Conservation (phyloP, 2,329 filamentous ascomycete genomes). For the Neonectria faginata region DNA sequence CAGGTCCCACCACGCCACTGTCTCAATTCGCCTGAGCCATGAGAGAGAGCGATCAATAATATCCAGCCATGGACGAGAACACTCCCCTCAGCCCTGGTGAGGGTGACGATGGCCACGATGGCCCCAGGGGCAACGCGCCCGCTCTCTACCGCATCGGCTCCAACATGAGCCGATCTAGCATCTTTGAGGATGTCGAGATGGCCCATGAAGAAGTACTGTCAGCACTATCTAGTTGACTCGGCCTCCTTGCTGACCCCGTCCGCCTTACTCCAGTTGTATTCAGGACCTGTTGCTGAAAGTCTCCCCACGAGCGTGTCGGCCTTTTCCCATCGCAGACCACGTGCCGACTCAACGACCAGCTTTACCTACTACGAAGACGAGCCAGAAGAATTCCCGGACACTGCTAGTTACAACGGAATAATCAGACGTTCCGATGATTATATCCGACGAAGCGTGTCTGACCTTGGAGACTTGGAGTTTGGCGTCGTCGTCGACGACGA, state of each 20-base stretch:
- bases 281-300: constrained; percentile 93
- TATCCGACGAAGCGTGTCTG: constrained; percentile 49
- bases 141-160: constrained; percentile 73
- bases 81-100: constrained; percentile 36
- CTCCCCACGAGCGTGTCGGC: constrained; percentile 94
- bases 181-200: constrained; percentile 98
- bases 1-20: constrained; percentile 11
- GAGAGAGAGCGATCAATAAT: constrained; percentile 29
- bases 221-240: constrained; percentile 7
- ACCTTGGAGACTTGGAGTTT: constrained; percentile 56
- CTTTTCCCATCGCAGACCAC: constrained; percentile 84
- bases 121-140: constrained; percentile 38
- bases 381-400: constrained; percentile 51
- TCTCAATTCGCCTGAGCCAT: constrained; percentile 30
- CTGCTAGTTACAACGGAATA: constrained; percentile 49
- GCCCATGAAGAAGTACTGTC: constrained; percentile 85
- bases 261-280: constrained; percentile 72
- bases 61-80: constrained; percentile 47
- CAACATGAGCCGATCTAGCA: constrained; percentile 80
- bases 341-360: constrained; percentile 87
- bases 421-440: constrained; percentile 41
- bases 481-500: constrained; percentile 54
- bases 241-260: constrained; percentile 30
- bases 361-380: constrained; percentile 90
- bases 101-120: constrained; percentile 33